Percentiles rank a stretch among this genome's conserved stretches.
Conservation (phyloP, 768 basidiomycete genomes). For the Boletus pseudo-olivaceus region DNA sequence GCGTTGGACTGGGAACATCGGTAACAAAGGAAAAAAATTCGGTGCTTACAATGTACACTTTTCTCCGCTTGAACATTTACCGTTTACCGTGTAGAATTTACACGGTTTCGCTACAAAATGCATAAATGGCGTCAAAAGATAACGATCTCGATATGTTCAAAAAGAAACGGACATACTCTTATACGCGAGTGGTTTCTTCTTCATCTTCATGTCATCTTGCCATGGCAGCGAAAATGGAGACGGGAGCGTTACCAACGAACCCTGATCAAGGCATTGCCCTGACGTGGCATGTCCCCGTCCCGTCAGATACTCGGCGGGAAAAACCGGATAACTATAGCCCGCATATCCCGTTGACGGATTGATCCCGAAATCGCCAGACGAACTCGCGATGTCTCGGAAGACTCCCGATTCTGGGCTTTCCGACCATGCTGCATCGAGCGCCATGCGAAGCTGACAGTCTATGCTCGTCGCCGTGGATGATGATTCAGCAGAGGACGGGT, state of each 20-base stretch:
- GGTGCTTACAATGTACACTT: constrained; percentile 57
- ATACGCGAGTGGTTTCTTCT: constrained; percentile 24
- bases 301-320: constrained; percentile 11
- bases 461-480: constrained; percentile 11
- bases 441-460: constrained; percentile 7
- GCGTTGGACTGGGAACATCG: not conserved
- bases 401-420: constrained; percentile 1
- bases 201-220: constrained; percentile 17
- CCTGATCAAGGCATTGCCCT: not conserved
- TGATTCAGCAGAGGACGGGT: constrained; percentile 27
- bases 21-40: not conserved
- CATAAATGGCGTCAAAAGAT: not conserved
- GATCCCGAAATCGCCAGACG: constrained; percentile 10
- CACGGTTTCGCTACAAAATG: constrained; percentile 51
- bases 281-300: constrained; percentile 11
- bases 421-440: constrained; percentile 1
- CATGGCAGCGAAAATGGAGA: not conserved
- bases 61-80: constrained; percentile 50
- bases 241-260: not conserved
- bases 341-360: constrained; percentile 11
- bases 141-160: not conserved
- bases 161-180: constrained; percentile 24
- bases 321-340: constrained; percentile 10
- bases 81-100: constrained; percentile 47
- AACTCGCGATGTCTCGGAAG: not conserved